Evolutionary conservation across 139 green algal genomes (phyloP), one percentile per base, ranked within the genome.

Genomic region (Auxenochlorella pyrenoidosa): DNA sequence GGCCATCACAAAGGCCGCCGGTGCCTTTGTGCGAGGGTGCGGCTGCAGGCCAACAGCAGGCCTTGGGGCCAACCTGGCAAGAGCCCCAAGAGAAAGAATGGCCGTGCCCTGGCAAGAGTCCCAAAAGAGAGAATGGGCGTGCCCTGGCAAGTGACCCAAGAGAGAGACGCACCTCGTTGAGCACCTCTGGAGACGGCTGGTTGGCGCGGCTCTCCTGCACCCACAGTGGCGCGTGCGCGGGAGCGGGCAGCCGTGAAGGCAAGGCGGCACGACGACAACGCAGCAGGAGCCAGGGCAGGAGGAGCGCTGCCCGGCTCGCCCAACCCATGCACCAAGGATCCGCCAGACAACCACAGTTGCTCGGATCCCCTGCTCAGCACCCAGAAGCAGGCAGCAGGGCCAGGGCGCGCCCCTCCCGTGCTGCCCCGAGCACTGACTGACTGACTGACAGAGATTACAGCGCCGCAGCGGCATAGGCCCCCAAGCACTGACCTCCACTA

Each of bases 401-500:
- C 60, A 28, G 19, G 3, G 22, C 60, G 4, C 60, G 24, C 16
- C 60, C 60, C 60, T n/a, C n/a, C n/a, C n/a, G n/a, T n/a, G n/a
- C n/a, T n/a, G n/a, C n/a, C n/a, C n/a, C n/a, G n/a, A n/a, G n/a
- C n/a, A n/a, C n/a, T n/a, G n/a, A n/a, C n/a, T n/a, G n/a, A n/a
- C n/a, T n/a, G n/a, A n/a, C n/a, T n/a, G n/a, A n/a, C n/a, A n/a
- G n/a, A n/a, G n/a, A n/a, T n/a, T n/a, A n/a, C n/a, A n/a, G n/a
- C n/a, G n/a, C n/a, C n/a, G n/a, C n/a, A n/a, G n/a, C n/a, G n/a
- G n/a, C n/a, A n/a, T n/a, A n/a, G n/a, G n/a, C n/a, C n/a, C n/a
- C n/a, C n/a, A n/a, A n/a, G n/a, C n/a, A 71, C 70, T 3, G 10
- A 76, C 96, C 84, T 65, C 65, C 65, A 91, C 78, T 12, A 91